phyloP scores from a whole-genome alignment of 1,139 yeast genomes.

The Hansenula sp. region DNA sequence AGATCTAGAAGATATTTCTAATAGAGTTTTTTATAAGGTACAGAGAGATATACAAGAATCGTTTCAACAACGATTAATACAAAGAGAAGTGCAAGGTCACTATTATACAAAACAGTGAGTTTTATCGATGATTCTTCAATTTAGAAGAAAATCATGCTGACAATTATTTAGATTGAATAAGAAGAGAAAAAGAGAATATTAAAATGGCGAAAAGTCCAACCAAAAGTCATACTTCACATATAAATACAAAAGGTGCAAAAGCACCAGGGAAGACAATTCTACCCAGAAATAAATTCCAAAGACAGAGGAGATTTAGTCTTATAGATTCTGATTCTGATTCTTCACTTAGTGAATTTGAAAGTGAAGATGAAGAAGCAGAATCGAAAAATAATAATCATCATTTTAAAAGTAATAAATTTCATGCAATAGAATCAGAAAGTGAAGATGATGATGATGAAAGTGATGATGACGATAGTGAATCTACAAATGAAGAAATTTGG shows the following conservation, averaged over 20 bases:
- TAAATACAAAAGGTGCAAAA: slow-evolving; percentile 11
- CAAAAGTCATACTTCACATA: slow-evolving; percentile 10
- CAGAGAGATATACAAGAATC: neutral
- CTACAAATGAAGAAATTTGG: slow-evolving; percentile 23
- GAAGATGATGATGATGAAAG: slow-evolving; percentile 24
- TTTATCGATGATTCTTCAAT: neutral
- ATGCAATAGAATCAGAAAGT: slow-evolving; percentile 23
- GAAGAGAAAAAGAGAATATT: no score
- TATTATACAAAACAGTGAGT: neutral
- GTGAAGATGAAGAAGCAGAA: slow-evolving; percentile 13
- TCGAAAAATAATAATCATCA: neutral
- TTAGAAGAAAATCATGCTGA: neutral
- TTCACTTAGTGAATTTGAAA: slow-evolving; percentile 21
- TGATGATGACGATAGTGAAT: slow-evolving; percentile 24
- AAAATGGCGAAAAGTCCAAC: slow-evolving; percentile 20
- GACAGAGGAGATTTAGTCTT: slow-evolving; percentile 22
- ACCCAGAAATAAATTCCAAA: slow-evolving; percentile 15
- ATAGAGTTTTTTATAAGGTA: neutral
- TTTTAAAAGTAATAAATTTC: slow-evolving; percentile 14
- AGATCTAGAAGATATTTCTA: neutral
- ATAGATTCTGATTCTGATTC: slow-evolving; percentile 22
- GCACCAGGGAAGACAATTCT: slow-evolving; percentile 6
- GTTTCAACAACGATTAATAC: slow-evolving; percentile 1
- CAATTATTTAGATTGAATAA: no score
- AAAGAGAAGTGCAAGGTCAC: neutral